Conservation (phyloP, 2,329 filamentous ascomycete genomes). For the Pseudofabraea citricarpa region DNA sequence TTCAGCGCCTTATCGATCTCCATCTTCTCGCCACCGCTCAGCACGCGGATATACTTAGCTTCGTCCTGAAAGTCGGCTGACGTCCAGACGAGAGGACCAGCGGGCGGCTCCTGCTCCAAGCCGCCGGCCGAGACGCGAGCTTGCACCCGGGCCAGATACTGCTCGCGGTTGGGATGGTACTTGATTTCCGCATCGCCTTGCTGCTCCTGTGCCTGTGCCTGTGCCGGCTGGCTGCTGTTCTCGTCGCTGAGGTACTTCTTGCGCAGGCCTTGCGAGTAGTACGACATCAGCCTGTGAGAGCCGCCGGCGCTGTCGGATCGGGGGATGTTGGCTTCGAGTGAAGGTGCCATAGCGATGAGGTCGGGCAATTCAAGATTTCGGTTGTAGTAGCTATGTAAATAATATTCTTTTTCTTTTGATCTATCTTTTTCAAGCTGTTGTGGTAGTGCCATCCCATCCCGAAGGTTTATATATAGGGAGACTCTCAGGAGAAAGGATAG, state of each 20-base stretch:
- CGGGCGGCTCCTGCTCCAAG: background rate
- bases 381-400: too few species aligned
- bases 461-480: too few species aligned
- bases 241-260: background rate
- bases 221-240: background rate
- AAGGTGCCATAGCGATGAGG: too few species aligned
- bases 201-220: background rate
- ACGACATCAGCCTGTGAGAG: too few species aligned
- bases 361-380: too few species aligned
- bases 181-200: background rate
- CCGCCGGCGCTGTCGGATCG: too few species aligned
- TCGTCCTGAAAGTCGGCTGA: background rate
- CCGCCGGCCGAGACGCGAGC: background rate
- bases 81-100: background rate
- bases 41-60: background rate
- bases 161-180: background rate
- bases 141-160: background rate
- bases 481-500: too few species aligned
- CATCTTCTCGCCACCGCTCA: slow-evolving; percentile 1
- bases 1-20: slow-evolving; percentile 5
- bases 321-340: too few species aligned
- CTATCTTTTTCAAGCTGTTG: too few species aligned
- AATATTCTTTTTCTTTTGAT: too few species aligned
- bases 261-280: background rate
- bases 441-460: too few species aligned